phyloP scores from a whole-genome alignment of 805 yeast species.

The Suhomyces canberraensis region DNA sequence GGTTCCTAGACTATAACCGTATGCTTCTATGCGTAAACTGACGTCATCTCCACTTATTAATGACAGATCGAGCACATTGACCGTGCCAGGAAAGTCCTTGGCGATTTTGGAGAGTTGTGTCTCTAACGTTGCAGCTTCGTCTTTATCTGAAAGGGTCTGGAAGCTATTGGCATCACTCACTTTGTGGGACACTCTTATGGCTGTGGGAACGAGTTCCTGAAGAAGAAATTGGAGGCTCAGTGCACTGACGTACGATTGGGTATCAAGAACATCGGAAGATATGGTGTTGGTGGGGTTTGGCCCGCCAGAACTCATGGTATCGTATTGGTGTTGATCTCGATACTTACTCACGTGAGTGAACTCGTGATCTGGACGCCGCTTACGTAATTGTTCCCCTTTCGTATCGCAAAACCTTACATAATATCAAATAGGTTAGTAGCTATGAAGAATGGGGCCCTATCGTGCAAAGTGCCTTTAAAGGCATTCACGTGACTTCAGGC shows the following conservation, averaged over 20 bases:
- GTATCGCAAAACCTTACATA: too few relatives aligned
- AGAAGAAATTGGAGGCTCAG: conserved; percentile 60
- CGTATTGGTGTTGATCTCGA: too few relatives aligned
- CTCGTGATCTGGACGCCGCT: too few relatives aligned
- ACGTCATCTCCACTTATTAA: conserved; percentile 46
- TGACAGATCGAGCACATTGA: conserved; percentile 35
- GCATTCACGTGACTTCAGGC: too few relatives aligned
- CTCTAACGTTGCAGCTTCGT: conserved; percentile 22
- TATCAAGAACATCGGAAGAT: conserved; percentile 16
- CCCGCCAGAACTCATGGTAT: too few relatives aligned
- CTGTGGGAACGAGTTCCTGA: conserved; percentile 73
- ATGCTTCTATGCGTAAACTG: conserved; percentile 57
- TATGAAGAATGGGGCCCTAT: too few relatives aligned
- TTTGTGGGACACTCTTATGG: conserved; percentile 58
- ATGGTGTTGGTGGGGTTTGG: not conserved
- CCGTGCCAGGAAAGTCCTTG: conserved; percentile 42
- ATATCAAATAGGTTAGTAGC: too few relatives aligned
- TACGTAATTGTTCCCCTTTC: too few relatives aligned
- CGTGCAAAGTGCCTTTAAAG: too few relatives aligned
- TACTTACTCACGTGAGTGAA: too few relatives aligned
- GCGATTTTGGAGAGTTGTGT: conserved; percentile 27
- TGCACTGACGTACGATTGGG: conserved; percentile 46
- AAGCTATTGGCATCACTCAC: conserved; percentile 25
- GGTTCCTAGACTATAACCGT: conserved; percentile 70
- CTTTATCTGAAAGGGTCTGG: conserved; percentile 14